Base-by-base conservation (phyloP, 345 rosid genomes). In the Ceriops zippeliana region DNA sequence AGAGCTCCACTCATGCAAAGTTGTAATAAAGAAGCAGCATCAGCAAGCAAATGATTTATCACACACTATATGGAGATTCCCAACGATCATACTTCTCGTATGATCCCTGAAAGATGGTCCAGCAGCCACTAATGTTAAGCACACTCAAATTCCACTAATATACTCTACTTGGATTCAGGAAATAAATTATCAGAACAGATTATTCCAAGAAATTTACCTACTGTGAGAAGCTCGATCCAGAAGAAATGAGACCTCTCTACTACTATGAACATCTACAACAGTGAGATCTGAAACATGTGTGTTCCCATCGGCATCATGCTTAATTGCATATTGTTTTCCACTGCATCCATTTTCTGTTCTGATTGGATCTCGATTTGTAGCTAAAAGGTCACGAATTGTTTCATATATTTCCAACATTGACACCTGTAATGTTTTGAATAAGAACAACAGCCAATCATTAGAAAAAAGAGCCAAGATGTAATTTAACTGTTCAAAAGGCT, bases 371-470 rank as follows among this genome's bases (percentile, higher is more conserved):
- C 82, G 70, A 71, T 74, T 88, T 60, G 91, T 81, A 30, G 93
- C 80, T 79, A 95, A 80, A 76, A 95, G 76, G 81, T 95, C 99
- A 20, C 96, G 81, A 51, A 95, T 85, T 3, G 96, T 82, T 85
- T 95, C 99, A 31, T 95, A 95, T 63, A 95, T 95, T 72, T 95
- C 99, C 81, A 95, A 79, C 99, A 95, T 91, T 20, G 99, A 91
- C 35, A 91, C 99, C 99, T 95, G 68, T 7, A 65, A 32, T 76
- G 54, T 63, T 61, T 70, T 73, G 49, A n/a, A 17, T 42, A 74
- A 62, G 32, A 24, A 59, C 54, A 65, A 34, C 15, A 19, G 24
- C 37, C 38, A 71, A 60, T 34, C 35, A 37, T 13, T 47, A 60
- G 5, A 52, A 20, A 42, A 22, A 31, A 66, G 6, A 21, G 30